Conservation (phyloP, 2,329 filamentous ascomycete species). For the Botrytis aclada region DNA sequence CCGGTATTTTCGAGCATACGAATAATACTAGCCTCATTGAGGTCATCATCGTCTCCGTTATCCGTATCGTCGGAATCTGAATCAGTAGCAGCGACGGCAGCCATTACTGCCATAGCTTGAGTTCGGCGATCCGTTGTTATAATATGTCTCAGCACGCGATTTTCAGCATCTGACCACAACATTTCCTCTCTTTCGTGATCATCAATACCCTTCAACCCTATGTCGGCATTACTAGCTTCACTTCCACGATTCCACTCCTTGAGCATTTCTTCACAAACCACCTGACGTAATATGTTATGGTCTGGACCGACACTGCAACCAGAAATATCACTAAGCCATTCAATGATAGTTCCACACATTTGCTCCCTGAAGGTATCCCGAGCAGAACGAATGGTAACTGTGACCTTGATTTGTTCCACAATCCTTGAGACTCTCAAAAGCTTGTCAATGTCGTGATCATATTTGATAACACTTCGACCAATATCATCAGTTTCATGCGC, state of each 20-base stretch:
- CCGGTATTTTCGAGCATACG: conserved; percentile 37
- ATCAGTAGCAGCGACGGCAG: conserved; percentile 25
- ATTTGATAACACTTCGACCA: conserved; percentile 80
- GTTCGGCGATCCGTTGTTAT: conserved; percentile 27
- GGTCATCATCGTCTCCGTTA: conserved; percentile 41
- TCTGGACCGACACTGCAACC: conserved; percentile 83
- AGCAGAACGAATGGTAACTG: conserved; percentile 88
- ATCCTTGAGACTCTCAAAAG: conserved; percentile 77
- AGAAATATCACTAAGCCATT: conserved; percentile 92
- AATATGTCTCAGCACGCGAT: conserved; percentile 25
- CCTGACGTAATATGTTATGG: conserved; percentile 70
- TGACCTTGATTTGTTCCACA: conserved; percentile 93
- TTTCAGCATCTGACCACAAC: conserved; percentile 24
- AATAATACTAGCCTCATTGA: conserved; percentile 48
- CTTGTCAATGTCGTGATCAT: conserved; percentile 66
- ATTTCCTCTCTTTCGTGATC: conserved; percentile 63
- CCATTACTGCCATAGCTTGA: conserved; percentile 25
- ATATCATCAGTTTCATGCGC: conserved; percentile 88
- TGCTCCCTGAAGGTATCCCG: conserved; percentile 95
- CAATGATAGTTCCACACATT: conserved; percentile 97
- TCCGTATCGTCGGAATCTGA: conserved; percentile 23
- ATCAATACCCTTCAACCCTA: conserved; percentile 76
- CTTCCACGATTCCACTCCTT: conserved; percentile 86
- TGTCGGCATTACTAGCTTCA: conserved; percentile 71
- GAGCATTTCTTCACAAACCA: conserved; percentile 88